Evolutionary conservation across 306 rosid species (phyloP).

Genomic region (Malus domestica): DNA sequence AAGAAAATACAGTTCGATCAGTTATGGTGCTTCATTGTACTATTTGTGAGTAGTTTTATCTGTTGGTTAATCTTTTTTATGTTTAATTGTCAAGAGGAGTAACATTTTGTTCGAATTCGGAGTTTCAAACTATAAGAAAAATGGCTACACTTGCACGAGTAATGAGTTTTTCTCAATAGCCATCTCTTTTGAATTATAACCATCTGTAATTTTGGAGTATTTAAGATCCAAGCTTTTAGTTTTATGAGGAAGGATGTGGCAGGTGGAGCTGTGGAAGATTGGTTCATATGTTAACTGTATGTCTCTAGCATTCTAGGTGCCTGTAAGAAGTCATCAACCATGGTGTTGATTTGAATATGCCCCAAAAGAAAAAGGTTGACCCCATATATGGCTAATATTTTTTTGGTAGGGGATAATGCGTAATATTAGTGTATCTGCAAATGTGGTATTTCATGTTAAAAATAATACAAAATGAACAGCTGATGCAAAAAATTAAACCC

Average conservation of each 20-base stretch:
- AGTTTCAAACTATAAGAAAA: neutral
- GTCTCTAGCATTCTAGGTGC: neutral
- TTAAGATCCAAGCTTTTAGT: neutral
- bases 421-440: neutral
- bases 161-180: neutral
- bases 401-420: neutral
- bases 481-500: neutral
- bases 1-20: conserved; percentile 15
- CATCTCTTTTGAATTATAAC: neutral
- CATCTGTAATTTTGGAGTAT: neutral
- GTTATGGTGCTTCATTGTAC: neutral
- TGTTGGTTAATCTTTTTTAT: neutral
- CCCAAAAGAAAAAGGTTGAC: neutral
- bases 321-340: neutral
- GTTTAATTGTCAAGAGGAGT: neutral
- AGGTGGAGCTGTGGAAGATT: neutral
- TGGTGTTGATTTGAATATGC: neutral
- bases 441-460: neutral
- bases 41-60: neutral
- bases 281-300: neutral
- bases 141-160: neutral
- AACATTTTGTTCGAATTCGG: neutral
- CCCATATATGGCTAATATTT: neutral
- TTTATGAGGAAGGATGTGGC: neutral
- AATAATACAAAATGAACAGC: neutral